Conservation (phyloP, 306 rosid species). For the Fagus crenata region DNA sequence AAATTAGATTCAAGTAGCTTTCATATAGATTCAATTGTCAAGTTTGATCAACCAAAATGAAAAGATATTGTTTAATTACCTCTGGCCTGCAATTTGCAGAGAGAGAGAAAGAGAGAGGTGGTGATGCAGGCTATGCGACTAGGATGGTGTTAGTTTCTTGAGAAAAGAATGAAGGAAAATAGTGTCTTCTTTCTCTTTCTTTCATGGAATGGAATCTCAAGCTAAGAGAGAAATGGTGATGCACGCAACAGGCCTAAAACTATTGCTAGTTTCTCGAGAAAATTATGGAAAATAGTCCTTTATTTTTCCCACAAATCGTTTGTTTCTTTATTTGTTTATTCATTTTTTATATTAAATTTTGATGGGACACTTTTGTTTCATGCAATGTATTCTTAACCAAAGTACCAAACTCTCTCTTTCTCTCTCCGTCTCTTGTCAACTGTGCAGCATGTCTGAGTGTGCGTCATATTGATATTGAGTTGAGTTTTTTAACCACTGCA, state of each 20-base stretch:
- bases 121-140: neutral
- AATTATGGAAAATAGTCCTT: neutral
- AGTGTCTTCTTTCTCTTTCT: neutral
- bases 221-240: neutral
- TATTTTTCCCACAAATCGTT: neutral
- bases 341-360: too few relatives aligned
- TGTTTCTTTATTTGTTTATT: too few relatives aligned
- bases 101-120: slow-evolving; percentile 1
- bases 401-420: neutral
- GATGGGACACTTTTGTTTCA: slow-evolving; percentile 13
- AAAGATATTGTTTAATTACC: slow-evolving; percentile 17
- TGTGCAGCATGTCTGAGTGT: neutral
- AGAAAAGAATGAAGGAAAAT: neutral
- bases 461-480: slow-evolving; percentile 6
- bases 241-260: neutral
- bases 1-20: neutral
- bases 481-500: slow-evolving; percentile 24
- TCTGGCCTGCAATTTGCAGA: neutral
- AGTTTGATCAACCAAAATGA: neutral
- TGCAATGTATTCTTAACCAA: slow-evolving; percentile 28
- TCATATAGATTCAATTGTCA: too few relatives aligned
- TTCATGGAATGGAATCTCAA: neutral
- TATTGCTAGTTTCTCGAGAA: slow-evolving; percentile 23
- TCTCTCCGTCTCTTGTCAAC: neutral
- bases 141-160: neutral